phyloP scores from a whole-genome alignment of 2,329 filamentous ascomycete species.

The Sclerotinia trifoliorum region DNA sequence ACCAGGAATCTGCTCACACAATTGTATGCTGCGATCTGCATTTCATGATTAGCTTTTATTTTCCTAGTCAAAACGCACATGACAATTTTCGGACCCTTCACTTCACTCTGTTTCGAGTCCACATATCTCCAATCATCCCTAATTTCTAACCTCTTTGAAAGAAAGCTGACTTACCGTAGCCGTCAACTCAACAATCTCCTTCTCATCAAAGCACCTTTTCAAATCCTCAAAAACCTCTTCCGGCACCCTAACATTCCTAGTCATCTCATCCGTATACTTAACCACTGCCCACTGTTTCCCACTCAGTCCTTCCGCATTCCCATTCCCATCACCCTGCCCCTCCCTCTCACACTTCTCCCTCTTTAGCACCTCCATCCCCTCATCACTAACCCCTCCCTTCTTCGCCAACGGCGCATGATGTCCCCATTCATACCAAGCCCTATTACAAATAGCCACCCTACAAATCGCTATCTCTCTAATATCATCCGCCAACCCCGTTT shows the following conservation, averaged over 20 bases:
- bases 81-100: background rate
- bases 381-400: constrained; percentile 36
- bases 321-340: constrained; percentile 38
- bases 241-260: constrained; percentile 65
- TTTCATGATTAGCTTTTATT: background rate
- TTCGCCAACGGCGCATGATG: constrained; percentile 65
- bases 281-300: constrained; percentile 67
- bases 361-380: constrained; percentile 34
- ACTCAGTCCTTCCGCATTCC: constrained; percentile 45
- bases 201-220: constrained; percentile 61
- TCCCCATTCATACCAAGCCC: constrained; percentile 82
- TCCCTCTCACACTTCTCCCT: constrained; percentile 18
- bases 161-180: constrained; percentile 50
- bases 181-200: constrained; percentile 78
- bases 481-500: constrained; percentile 50
- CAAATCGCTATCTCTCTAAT: constrained; percentile 78
- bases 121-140: background rate
- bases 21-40: constrained; percentile 70
- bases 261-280: constrained; percentile 81
- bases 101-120: background rate
- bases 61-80: background rate
- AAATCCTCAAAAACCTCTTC: constrained; percentile 67
- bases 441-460: constrained; percentile 75
- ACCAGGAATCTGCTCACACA: constrained; percentile 83
- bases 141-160: background rate